A percentile compares a stretch with the other conserved stretches of the same genome.
Evolutionary conservation across 192 early-diverging fungal species (phyloP).

Genomic region (Umbelopsis ramanniana): DNA sequence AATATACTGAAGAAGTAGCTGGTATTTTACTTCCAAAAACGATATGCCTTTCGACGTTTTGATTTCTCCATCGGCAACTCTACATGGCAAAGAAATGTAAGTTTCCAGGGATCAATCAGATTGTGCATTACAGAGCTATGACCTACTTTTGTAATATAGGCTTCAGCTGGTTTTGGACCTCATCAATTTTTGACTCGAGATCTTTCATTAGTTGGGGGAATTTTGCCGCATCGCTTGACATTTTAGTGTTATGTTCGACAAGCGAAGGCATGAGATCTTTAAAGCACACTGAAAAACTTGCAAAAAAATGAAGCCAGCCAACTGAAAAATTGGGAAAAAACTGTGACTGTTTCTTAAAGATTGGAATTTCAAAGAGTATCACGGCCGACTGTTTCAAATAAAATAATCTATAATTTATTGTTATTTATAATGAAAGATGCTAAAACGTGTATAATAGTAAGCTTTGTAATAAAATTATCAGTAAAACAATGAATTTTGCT

Average conservation of each 20-base stretch:
- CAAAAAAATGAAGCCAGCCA: neutral
- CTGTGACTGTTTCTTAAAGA: conserved; percentile 4
- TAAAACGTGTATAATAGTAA: neutral
- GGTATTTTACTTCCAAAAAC: conserved; percentile 89
- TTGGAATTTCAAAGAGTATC: too few relatives aligned
- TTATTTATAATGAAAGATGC: neutral
- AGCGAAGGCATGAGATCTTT: conserved; percentile 1
- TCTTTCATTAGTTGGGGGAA: conserved; percentile 47
- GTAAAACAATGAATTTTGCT: too few relatives aligned
- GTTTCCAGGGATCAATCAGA: too few relatives aligned
- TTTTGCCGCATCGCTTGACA: conserved; percentile 15
- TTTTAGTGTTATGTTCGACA: neutral
- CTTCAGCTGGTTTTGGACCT: conserved; percentile 48
- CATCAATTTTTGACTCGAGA: conserved; percentile 47
- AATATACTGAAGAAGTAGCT: conserved; percentile 86
- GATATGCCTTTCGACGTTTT: conserved; percentile 82
- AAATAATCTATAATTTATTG: neutral
- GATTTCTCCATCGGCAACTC: conserved; percentile 58
- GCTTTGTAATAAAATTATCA: too few relatives aligned
- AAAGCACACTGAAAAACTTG: neutral
- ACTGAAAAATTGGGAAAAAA: neutral
- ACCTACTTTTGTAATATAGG: conserved; percentile 49
- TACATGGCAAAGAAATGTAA: conserved; percentile 1
- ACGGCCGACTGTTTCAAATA: neutral
- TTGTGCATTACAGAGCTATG: too few relatives aligned